Evolutionary conservation across 352 stramenopile species (phyloP).

Genomic region (Phytopythium litorale): DNA sequence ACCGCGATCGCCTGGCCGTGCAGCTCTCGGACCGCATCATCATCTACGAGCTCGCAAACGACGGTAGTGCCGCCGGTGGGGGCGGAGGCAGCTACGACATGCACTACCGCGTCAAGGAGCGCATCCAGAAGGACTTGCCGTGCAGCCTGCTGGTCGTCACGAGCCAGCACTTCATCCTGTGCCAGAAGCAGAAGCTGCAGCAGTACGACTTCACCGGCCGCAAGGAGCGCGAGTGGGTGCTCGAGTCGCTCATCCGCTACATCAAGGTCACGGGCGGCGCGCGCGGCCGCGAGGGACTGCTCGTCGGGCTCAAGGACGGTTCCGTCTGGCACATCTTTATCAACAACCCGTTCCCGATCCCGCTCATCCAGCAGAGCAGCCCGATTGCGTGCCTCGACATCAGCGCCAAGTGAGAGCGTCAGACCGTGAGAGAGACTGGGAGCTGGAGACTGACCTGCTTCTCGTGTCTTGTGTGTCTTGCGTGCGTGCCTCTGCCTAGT

Average conservation of each 20-base stretch:
- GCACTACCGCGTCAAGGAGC: conserved; percentile 91
- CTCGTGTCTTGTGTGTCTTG: neutral
- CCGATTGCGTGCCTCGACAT: conserved; percentile 90
- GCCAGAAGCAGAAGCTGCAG: conserved; percentile 90
- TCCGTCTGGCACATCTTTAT: conserved; percentile 92
- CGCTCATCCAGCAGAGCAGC: conserved; percentile 85
- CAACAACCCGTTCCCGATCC: conserved; percentile 94
- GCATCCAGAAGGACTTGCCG: conserved; percentile 79
- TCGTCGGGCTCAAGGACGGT: conserved; percentile 92
- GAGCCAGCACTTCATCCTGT: conserved; percentile 90
- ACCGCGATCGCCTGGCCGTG: conserved; percentile 90
- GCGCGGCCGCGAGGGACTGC: conserved; percentile 82
- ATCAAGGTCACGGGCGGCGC: conserved; percentile 92
- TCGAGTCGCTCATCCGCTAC: conserved; percentile 89
- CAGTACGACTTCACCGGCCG: conserved; percentile 89
- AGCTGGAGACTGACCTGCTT: neutral
- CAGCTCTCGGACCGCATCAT: conserved; percentile 93
- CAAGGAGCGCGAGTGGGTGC: conserved; percentile 83
- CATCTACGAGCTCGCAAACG: conserved; percentile 91
- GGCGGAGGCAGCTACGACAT: conserved; percentile 80
- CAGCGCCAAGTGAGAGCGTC: conserved; percentile 65
- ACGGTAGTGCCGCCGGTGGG: conserved; percentile 19
- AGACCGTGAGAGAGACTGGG: neutral
- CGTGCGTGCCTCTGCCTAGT: conserved; percentile 19
- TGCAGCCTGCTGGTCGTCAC: conserved; percentile 90